A percentile compares a stretch with the other conserved stretches of the same genome.
phyloP scores from a whole-genome alignment of 2,329 filamentous ascomycete genomes.

The Neonectria faginata region DNA sequence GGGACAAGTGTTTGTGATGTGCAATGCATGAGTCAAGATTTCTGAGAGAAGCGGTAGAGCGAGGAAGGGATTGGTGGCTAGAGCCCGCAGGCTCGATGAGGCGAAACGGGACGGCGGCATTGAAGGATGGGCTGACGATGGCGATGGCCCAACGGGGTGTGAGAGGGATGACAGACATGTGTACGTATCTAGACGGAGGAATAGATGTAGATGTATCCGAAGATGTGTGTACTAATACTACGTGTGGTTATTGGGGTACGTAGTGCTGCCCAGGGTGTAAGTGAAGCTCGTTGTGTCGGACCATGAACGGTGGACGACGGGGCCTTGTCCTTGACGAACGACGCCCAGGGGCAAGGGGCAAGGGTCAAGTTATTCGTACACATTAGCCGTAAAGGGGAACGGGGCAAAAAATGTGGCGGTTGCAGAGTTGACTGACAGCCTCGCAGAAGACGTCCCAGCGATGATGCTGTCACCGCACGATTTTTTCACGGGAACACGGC shows the following conservation, averaged over 20 bases:
- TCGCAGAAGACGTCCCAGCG: background rate
- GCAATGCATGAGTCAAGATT: conserved; percentile 21
- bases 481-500: background rate
- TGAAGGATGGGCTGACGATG: conserved; percentile 2
- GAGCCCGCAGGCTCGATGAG: background rate
- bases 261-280: conserved; percentile 7
- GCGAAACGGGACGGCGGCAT: conserved; percentile 17
- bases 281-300: conserved; percentile 25
- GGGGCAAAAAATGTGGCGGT: conserved; percentile 1
- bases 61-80: background rate
- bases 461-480: background rate
- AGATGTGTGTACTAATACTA: no score
- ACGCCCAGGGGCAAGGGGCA: conserved; percentile 6
- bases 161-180: background rate
- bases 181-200: background rate
- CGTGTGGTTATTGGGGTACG: no score
- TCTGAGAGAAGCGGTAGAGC: background rate
- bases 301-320: conserved; percentile 25
- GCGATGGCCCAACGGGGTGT: conserved; percentile 1
- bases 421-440: conserved; percentile 3
- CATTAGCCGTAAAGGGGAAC: background rate
- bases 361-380: background rate
- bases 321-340: conserved; percentile 21
- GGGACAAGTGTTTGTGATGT: conserved; percentile 11
- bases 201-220: background rate